Percentiles rank a stretch among this genome's conserved stretches.
These are phyloP conservation scores for Vaccinium darrowii DNA, from an alignment of 148 eudicot species.

Conservation along the genomic window DNA sequence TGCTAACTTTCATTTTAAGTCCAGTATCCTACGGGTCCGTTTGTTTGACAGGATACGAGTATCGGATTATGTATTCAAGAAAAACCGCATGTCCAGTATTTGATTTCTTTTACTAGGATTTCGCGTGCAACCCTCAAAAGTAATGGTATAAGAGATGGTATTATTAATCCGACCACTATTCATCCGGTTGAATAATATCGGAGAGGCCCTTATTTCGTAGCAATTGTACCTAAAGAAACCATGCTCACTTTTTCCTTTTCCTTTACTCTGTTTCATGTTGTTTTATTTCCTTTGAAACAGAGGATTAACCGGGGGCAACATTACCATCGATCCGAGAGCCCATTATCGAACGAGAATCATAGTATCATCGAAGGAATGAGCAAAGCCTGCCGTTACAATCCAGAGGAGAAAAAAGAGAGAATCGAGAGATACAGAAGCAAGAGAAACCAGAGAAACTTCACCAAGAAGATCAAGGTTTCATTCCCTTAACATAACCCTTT, in stretches of 20 bases:
- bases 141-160: too few relatives aligned
- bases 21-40: too few relatives aligned
- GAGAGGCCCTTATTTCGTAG: neutral
- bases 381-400: conserved; percentile 72
- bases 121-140: too few relatives aligned
- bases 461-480: conserved; percentile 88
- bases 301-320: conserved; percentile 35
- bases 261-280: neutral
- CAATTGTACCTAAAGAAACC: too few relatives aligned
- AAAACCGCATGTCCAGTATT: neutral
- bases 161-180: neutral
- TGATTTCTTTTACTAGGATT: neutral
- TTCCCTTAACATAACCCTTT: neutral
- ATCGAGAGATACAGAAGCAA: conserved; percentile 85
- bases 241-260: neutral
- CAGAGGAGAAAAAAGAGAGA: conserved; percentile 82
- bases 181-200: neutral
- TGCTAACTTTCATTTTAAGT: too few relatives aligned
- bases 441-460: conserved; percentile 82
- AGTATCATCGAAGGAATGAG: conserved; percentile 65
- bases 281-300: conserved; percentile 29
- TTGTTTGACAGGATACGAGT: neutral
- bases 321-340: conserved; percentile 50
- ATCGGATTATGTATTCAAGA: neutral
- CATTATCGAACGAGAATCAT: conserved; percentile 60